These are phyloP conservation scores for Neurospora sp. DNA, from an alignment of 495 filamentous ascomycete genomes.

Conservation along the genomic window DNA sequence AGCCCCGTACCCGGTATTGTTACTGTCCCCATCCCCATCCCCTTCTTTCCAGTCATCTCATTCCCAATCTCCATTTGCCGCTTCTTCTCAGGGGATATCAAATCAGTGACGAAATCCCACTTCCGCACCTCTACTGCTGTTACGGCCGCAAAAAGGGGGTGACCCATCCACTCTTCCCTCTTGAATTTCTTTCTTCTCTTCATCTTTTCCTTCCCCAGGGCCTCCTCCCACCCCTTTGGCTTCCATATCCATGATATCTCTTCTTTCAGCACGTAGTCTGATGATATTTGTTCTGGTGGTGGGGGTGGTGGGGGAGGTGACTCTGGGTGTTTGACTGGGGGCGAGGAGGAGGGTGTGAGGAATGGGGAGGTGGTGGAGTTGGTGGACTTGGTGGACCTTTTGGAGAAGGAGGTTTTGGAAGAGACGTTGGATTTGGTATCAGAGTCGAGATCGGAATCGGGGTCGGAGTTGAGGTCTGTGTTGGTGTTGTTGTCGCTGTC, in stretches of 20 bases:
- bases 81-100: no score
- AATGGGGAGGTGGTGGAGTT: background rate
- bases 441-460: background rate
- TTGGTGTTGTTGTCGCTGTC: no score
- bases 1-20: no score
- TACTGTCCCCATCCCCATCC: no score
- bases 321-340: background rate
- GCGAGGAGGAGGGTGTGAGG: background rate
- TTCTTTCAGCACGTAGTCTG: background rate
- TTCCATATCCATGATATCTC: background rate
- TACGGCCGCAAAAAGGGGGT: background rate
- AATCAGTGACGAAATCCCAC: background rate
- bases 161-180: background rate
- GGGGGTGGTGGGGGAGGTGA: background rate
- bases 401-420: background rate
- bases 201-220: background rate
- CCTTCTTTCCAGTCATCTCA: no score
- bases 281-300: background rate
- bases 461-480: background rate
- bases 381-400: background rate
- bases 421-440: background rate
- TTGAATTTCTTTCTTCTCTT: background rate
- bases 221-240: conserved; percentile 51
- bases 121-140: background rate
- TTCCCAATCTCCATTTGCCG: no score